phyloP scores from a whole-genome alignment of 768 basidiomycete genomes.

The Boletus sp. region DNA sequence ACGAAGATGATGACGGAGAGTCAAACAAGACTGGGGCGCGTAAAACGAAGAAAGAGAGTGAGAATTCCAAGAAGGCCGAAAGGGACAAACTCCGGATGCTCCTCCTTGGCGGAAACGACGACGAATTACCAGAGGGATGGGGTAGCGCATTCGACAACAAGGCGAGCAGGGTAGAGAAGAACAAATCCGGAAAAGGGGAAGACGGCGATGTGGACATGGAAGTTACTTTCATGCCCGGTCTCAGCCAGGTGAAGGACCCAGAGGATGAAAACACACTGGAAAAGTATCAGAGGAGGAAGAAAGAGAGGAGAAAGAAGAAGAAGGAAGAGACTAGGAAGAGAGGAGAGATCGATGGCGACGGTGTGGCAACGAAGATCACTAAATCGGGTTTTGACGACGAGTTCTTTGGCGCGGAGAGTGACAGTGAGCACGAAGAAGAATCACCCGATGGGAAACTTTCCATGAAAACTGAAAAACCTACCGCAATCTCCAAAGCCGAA shows the following conservation, averaged over 20 bases:
- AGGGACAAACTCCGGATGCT: slow-evolving; percentile 75
- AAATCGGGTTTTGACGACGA: slow-evolving; percentile 49
- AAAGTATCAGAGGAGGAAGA: slow-evolving; percentile 84
- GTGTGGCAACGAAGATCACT: slow-evolving; percentile 10
- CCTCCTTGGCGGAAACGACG: slow-evolving; percentile 62
- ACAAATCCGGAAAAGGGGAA: slow-evolving; percentile 21
- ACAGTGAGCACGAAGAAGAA: slow-evolving; percentile 26
- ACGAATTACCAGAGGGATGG: slow-evolving; percentile 85
- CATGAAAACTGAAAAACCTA: slow-evolving; percentile 20
- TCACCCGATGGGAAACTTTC: slow-evolving; percentile 20
- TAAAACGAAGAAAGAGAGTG: slow-evolving; percentile 15
- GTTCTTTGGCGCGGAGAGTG: slow-evolving; percentile 62
- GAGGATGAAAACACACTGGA: slow-evolving; percentile 87
- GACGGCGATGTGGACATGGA: slow-evolving; percentile 76
- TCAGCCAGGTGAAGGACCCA: slow-evolving; percentile 51
- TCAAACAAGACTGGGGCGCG: slow-evolving; percentile 1
- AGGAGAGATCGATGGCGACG: slow-evolving; percentile 20
- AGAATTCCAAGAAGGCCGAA: slow-evolving; percentile 39
- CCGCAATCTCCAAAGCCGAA: slow-evolving; percentile 46
- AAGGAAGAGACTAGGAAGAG: slow-evolving; percentile 61
- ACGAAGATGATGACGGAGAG: slow-evolving; percentile 9
- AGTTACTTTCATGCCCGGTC: slow-evolving; percentile 89
- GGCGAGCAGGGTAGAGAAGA: neutral
- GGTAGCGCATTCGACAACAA: slow-evolving; percentile 39
- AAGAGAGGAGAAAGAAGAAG: slow-evolving; percentile 80